phyloP scores from a whole-genome alignment of 2,329 filamentous ascomycete species.

The Penicillium freii region DNA sequence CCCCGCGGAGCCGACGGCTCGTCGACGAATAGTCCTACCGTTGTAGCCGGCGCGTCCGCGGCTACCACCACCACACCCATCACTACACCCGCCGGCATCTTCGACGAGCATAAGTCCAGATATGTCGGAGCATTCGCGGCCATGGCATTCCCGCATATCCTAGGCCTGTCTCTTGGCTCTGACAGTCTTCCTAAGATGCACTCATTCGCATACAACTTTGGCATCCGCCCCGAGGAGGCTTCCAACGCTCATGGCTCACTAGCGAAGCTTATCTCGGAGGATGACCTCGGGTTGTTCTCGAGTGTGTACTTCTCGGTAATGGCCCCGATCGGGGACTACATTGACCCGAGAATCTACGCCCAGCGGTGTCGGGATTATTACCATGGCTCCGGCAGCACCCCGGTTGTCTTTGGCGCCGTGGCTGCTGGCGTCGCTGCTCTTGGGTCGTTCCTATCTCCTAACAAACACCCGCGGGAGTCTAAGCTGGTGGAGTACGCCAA shows the following conservation, averaged over 20 bases:
- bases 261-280: slow-evolving; percentile 25
- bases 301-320: slow-evolving; percentile 24
- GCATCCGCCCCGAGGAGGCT: slow-evolving; percentile 31
- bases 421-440: slow-evolving; percentile 31
- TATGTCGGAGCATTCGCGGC: slow-evolving; percentile 31
- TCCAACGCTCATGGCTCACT: slow-evolving; percentile 25
- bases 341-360: slow-evolving; percentile 27
- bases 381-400: slow-evolving; percentile 12
- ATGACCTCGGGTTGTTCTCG: slow-evolving; percentile 26
- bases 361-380: slow-evolving; percentile 33
- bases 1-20: slow-evolving; percentile 1
- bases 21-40: slow-evolving; percentile 16
- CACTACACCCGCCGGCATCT: slow-evolving; percentile 22
- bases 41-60: neutral
- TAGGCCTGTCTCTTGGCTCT: slow-evolving; percentile 28
- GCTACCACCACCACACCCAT: neutral
- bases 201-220: slow-evolving; percentile 34
- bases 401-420: slow-evolving; percentile 26
- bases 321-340: slow-evolving; percentile 22
- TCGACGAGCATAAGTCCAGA: slow-evolving; percentile 29
- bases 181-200: slow-evolving; percentile 26
- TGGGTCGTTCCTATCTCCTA: slow-evolving; percentile 30
- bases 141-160: slow-evolving; percentile 32
- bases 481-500: slow-evolving; percentile 34
- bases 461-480: slow-evolving; percentile 25